These are phyloP conservation scores for Aspergillus novoparasiticus DNA, from an alignment of 2,329 filamentous ascomycete species.

Conservation along the genomic window DNA sequence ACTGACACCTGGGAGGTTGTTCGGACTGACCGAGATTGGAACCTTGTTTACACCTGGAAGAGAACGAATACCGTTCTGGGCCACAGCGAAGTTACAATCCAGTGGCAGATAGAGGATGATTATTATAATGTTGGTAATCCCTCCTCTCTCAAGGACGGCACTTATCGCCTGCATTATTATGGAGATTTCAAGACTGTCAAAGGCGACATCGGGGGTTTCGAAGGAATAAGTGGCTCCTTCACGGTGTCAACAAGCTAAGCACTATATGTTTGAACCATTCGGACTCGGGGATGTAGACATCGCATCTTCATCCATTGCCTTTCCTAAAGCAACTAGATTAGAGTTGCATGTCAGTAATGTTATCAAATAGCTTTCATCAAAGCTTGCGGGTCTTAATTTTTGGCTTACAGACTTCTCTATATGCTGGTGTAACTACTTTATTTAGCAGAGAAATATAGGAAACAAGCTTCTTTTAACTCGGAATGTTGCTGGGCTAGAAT, in stretches of 20 bases:
- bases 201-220: conserved; percentile 67
- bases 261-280: not conserved
- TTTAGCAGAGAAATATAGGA: not conserved
- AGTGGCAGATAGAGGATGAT: conserved; percentile 74
- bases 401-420: not conserved
- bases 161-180: conserved; percentile 79
- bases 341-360: not conserved
- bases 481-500: not conserved
- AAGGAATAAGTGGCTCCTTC: conserved; percentile 62
- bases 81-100: conserved; percentile 74
- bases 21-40: conserved; percentile 79
- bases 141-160: conserved; percentile 53
- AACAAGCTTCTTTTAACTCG: not conserved
- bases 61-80: conserved; percentile 70
- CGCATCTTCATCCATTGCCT: not conserved
- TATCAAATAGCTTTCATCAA: not conserved
- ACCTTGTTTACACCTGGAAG: conserved; percentile 77
- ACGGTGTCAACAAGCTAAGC: conserved; percentile 27
- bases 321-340: not conserved
- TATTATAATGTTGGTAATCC: conserved; percentile 45
- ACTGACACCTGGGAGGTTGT: conserved; percentile 64
- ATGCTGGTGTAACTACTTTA: not conserved
- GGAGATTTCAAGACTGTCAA: conserved; percentile 74
- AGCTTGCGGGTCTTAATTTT: not conserved
- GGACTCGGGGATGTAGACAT: not conserved